phyloP scores from a whole-genome alignment of 2,329 filamentous ascomycete species.

The Alternaria ventricosa region DNA sequence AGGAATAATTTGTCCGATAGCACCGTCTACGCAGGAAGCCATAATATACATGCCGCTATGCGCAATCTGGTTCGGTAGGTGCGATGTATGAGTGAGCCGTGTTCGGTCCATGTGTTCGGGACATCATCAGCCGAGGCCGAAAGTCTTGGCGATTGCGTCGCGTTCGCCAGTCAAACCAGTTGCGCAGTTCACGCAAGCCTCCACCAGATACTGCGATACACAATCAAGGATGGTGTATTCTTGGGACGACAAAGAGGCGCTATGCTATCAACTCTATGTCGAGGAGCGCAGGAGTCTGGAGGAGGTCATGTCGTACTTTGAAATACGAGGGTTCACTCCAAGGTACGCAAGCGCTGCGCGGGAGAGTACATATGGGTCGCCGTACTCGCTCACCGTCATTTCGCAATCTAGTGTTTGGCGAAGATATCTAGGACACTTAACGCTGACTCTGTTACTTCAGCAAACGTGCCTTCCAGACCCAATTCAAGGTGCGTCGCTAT shows the following conservation, averaged over 20 bases:
- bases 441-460: slow-evolving; percentile 51
- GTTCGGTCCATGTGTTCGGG: slow-evolving; percentile 20
- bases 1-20: not conserved
- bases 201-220: not conserved
- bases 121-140: slow-evolving; percentile 22
- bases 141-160: slow-evolving; percentile 16
- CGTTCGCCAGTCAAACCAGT: slow-evolving; percentile 10
- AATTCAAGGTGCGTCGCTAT: slow-evolving; percentile 62
- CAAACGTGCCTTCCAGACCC: slow-evolving; percentile 77
- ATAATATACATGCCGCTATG: slow-evolving; percentile 20
- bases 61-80: slow-evolving; percentile 23
- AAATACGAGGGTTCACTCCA: slow-evolving; percentile 69
- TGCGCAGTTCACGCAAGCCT: slow-evolving; percentile 19
- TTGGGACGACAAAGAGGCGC: slow-evolving; percentile 70
- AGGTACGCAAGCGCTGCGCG: slow-evolving; percentile 59
- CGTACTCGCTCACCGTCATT: slow-evolving; percentile 24
- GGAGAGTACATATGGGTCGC: slow-evolving; percentile 23
- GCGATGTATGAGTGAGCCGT: slow-evolving; percentile 11
- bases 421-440: not conserved
- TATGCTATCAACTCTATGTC: slow-evolving; percentile 76
- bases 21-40: slow-evolving; percentile 4
- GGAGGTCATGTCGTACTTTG: slow-evolving; percentile 74
- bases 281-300: slow-evolving; percentile 74
- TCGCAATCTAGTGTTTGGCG: not conserved
- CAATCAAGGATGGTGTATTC: slow-evolving; percentile 56